These are phyloP conservation scores for Microascus cirrosus DNA, from an alignment of 2,329 filamentous ascomycete genomes.

Conservation along the genomic window DNA sequence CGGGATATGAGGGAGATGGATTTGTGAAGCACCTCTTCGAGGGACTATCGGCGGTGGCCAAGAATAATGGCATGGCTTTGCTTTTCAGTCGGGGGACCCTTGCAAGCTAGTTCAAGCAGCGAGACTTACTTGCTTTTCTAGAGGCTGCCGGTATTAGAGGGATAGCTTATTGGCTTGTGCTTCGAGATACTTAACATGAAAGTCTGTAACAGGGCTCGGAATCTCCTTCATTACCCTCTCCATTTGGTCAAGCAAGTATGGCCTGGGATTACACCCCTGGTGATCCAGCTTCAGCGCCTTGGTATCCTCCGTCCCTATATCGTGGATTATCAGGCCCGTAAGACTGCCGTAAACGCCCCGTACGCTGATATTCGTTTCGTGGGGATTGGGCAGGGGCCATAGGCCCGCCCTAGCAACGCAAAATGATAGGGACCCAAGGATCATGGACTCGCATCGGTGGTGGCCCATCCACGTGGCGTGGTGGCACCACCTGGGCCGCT, in stretches of 20 bases:
- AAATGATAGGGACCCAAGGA: constrained; percentile 21
- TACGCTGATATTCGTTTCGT: constrained; percentile 14
- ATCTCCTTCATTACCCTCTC: constrained; percentile 12
- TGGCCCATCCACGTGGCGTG: constrained; percentile 21
- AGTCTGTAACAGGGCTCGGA: constrained; percentile 5
- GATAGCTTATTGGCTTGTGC: constrained; percentile 7
- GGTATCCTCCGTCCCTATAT: constrained; percentile 12
- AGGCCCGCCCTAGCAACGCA: constrained; percentile 19
- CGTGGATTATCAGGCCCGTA: constrained; percentile 15
- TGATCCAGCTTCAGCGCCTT: constrained; percentile 9
- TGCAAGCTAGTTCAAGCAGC: too few species aligned
- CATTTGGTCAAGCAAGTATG: constrained; percentile 9
- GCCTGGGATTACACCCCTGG: constrained; percentile 12
- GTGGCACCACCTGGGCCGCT: constrained; percentile 18
- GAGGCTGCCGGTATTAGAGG: too few species aligned
- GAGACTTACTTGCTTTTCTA: too few species aligned
- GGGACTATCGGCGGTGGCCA: too few species aligned
- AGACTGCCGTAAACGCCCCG: constrained; percentile 11
- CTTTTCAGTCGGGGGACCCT: too few species aligned
- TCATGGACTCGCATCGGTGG: constrained; percentile 24
- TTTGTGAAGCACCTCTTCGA: too few species aligned
- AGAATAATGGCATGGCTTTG: too few species aligned
- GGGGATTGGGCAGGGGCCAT: constrained; percentile 17
- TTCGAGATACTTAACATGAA: constrained; percentile 7
- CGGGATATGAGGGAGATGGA: too few species aligned